Evolutionary conservation across 768 basidiomycete genomes (phyloP).

Genomic region (Ramaria sp.): DNA sequence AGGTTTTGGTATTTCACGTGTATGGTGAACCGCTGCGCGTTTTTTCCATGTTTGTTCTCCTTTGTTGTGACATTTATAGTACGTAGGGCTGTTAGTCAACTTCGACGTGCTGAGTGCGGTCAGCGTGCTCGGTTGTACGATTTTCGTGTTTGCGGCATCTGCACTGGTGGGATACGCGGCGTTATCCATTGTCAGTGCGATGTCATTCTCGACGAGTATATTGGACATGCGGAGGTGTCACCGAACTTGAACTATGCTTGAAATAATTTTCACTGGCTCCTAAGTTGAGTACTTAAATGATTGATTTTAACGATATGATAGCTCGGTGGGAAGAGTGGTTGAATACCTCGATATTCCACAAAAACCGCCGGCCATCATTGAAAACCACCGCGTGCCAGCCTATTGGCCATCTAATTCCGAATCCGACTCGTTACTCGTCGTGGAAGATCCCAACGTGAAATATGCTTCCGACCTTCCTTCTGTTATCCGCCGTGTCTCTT

Average conservation of each 20-base stretch:
- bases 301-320: slow-evolving; percentile 14
- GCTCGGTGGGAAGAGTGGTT: slow-evolving; percentile 20
- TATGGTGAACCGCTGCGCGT: slow-evolving; percentile 13
- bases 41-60: background rate
- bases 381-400: slow-evolving; percentile 23
- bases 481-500: too few relatives aligned
- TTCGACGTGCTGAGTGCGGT: slow-evolving; percentile 29
- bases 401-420: slow-evolving; percentile 16
- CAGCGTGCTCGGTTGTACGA: slow-evolving; percentile 23
- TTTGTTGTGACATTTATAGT: background rate
- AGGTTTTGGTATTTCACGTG: slow-evolving; percentile 15
- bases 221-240: slow-evolving; percentile 12
- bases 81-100: slow-evolving; percentile 11
- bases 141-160: slow-evolving; percentile 24
- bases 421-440: slow-evolving; percentile 23
- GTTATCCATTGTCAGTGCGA: slow-evolving; percentile 12
- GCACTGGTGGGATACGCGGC: slow-evolving; percentile 13
- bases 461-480: too few relatives aligned
- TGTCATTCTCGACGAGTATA: slow-evolving; percentile 12
- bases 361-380: slow-evolving; percentile 24
- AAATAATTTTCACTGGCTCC: too few relatives aligned
- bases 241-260: slow-evolving; percentile 17
- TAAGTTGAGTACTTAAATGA: background rate
- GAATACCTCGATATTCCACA: slow-evolving; percentile 22
- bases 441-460: slow-evolving; percentile 23